Base-by-base conservation (phyloP, 2,329 filamentous ascomycete species). In the Xylaria polymorpha region DNA sequence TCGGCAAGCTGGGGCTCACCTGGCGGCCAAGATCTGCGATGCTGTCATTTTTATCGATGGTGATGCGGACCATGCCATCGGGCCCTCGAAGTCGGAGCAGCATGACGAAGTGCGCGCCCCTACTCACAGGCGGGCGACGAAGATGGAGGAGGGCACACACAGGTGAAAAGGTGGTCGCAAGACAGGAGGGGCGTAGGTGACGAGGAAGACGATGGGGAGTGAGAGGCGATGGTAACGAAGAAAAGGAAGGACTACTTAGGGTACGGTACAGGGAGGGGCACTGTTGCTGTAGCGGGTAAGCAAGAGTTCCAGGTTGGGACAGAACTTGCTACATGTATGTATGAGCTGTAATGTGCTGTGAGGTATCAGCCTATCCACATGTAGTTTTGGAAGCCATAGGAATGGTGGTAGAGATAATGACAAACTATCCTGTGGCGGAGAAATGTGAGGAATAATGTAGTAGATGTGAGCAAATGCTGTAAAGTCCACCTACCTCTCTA, bases 21-120 rank as follows among this genome's bases (percentile, higher is more conserved):
- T 85, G 82, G 32, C 82, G 79, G 39, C 85, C 86, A 50, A 91
- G 82, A n/a, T 88, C 82, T 50, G 83, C 84, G 79, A 98, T 97
- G 0, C 90, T 90, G 71, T 92, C 90, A 50, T 87, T 86, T 60
- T 91, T 88, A 75, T 94, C 90, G 74, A 97, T 88, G 61, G 86
- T 92, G 76, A 98, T 85, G 75, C 96, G 92, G 81, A 94, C 91
- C 86, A 96, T 96, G 83, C 96, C 96, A 83, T 98, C 94, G 72
- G 93, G 94, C 79, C 94, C 94, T 77, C 94, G 91, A 75, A 97
- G 92, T 80, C 94, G 90, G 66, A 98, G 85, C 77, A 97, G 86
- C 90, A 97, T 97, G 72, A 78, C 83, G 50, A 35, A n/a, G 61
- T 5, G 39, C 37, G 41, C 39, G 69, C 68, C 65, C 46, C 44